A percentile compares a stretch with the other conserved stretches of the same genome.
These are phyloP conservation scores for Diaporthe nobilis DNA, from an alignment of 2,329 filamentous ascomycete species.

Conservation along the genomic window DNA sequence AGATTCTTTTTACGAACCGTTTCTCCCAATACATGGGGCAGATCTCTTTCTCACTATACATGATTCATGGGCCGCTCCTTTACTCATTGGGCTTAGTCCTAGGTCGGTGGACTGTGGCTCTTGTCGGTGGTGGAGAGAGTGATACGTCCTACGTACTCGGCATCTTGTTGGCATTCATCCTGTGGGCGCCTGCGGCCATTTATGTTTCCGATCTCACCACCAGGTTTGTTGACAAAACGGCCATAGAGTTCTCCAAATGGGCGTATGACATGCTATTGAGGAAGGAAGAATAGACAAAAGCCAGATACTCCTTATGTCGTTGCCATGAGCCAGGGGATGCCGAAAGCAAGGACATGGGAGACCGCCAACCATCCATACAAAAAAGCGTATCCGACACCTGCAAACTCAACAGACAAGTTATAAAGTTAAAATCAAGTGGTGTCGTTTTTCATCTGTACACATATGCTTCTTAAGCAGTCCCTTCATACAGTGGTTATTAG, in stretches of 20 bases:
- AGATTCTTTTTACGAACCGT: constrained; percentile 38
- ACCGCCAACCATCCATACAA: too few species aligned
- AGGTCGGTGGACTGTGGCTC: not conserved
- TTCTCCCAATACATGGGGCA: constrained; percentile 42
- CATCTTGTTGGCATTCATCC: constrained; percentile 27
- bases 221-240: constrained; percentile 32
- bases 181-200: constrained; percentile 39
- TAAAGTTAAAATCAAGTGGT: too few species aligned
- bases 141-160: constrained; percentile 14
- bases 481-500: too few species aligned
- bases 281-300: not conserved
- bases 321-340: too few species aligned
- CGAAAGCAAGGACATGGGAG: too few species aligned
- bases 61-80: constrained; percentile 39
- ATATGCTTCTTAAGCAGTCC: too few species aligned
- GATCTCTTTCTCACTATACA: constrained; percentile 39
- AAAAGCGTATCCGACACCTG: too few species aligned
- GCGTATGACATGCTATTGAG: constrained; percentile 31
- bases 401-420: too few species aligned
- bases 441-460: too few species aligned
- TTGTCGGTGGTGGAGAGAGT: constrained; percentile 22
- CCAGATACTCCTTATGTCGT: too few species aligned
- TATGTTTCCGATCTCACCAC: constrained; percentile 37
- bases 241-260: constrained; percentile 37
- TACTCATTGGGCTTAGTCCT: constrained; percentile 37